Conservation (phyloP, 1,284 basidiomycete species). For the Ceratorhiza oryzae-sativae region DNA sequence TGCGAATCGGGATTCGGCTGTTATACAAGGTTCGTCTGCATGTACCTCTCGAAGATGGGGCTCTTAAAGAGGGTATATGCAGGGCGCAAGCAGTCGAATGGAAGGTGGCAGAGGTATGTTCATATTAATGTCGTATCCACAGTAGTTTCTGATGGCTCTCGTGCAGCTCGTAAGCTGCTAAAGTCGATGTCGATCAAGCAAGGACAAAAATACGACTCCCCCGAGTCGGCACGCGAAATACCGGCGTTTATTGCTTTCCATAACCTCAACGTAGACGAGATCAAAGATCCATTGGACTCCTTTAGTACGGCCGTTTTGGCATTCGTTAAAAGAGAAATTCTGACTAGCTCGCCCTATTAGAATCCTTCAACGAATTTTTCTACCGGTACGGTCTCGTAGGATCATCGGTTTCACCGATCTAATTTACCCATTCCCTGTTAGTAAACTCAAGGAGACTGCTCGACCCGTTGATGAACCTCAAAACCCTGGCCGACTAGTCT, state of each 20-base stretch:
- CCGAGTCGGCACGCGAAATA: conserved; percentile 85
- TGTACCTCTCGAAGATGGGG: not conserved
- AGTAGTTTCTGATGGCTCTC: conserved; percentile 19
- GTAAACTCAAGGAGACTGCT: conserved; percentile 84
- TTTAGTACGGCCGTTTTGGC: conserved; percentile 66
- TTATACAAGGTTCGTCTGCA: conserved; percentile 75
- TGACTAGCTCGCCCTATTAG: conserved; percentile 51
- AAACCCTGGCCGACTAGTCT: conserved; percentile 80
- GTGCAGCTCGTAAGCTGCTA: conserved; percentile 75
- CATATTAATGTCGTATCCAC: not conserved
- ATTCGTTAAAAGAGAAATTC: not conserved
- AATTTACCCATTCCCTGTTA: conserved; percentile 57
- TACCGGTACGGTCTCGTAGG: conserved; percentile 45
- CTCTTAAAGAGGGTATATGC: not conserved
- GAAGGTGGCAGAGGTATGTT: conserved; percentile 81
- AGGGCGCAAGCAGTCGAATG: conserved; percentile 88
- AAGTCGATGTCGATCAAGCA: conserved; percentile 94
- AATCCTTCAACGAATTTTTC: conserved; percentile 84
- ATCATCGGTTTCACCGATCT: conserved; percentile 29
- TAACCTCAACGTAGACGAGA: conserved; percentile 81
- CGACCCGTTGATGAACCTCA: conserved; percentile 78
- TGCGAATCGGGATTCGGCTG: conserved; percentile 88
- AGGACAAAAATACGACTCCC: conserved; percentile 90
- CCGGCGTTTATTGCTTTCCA: conserved; percentile 91
- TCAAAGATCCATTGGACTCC: conserved; percentile 79